A percentile compares a stretch with the other conserved stretches of the same genome.
Conservation (phyloP, 352 stramenopile genomes). For the Phytopythium delawarense region DNA sequence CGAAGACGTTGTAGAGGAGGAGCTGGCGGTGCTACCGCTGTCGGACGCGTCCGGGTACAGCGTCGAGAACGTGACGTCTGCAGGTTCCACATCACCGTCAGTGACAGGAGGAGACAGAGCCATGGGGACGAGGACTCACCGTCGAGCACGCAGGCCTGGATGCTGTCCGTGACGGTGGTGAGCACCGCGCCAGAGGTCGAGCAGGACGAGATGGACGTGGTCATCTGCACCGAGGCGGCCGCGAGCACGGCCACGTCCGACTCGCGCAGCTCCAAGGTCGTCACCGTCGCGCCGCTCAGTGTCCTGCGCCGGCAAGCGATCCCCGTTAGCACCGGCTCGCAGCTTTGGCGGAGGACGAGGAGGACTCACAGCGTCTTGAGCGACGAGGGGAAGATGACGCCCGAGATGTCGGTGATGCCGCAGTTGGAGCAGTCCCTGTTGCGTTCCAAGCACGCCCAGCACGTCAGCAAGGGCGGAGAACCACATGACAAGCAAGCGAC, state of each 20-base stretch:
- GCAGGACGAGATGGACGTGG: slow-evolving; percentile 17
- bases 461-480: slow-evolving; percentile 3
- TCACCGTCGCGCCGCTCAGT: slow-evolving; percentile 19
- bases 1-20: slow-evolving; percentile 10
- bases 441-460: background rate
- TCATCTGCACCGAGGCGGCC: slow-evolving; percentile 21
- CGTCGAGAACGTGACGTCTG: slow-evolving; percentile 24
- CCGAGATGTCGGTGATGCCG: slow-evolving; percentile 20
- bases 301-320: slow-evolving; percentile 13
- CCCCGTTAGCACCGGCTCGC: background rate
- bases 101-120: background rate
- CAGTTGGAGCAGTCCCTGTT: slow-evolving; percentile 15
- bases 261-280: slow-evolving; percentile 28
- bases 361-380: slow-evolving; percentile 10
- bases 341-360: background rate
- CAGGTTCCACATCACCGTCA: background rate
- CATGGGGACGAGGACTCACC: slow-evolving; percentile 10
- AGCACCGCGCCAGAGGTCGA: slow-evolving; percentile 17
- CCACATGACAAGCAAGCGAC: background rate
- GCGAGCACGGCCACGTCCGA: slow-evolving; percentile 30
- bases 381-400: slow-evolving; percentile 28
- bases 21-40: slow-evolving; percentile 1
- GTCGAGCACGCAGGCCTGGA: slow-evolving; percentile 25
- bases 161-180: slow-evolving; percentile 13
- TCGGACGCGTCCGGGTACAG: slow-evolving; percentile 16